These are phyloP conservation scores for Penicillium sp. DNA, from an alignment of 2,329 filamentous ascomycete genomes.

Conservation along the genomic window DNA sequence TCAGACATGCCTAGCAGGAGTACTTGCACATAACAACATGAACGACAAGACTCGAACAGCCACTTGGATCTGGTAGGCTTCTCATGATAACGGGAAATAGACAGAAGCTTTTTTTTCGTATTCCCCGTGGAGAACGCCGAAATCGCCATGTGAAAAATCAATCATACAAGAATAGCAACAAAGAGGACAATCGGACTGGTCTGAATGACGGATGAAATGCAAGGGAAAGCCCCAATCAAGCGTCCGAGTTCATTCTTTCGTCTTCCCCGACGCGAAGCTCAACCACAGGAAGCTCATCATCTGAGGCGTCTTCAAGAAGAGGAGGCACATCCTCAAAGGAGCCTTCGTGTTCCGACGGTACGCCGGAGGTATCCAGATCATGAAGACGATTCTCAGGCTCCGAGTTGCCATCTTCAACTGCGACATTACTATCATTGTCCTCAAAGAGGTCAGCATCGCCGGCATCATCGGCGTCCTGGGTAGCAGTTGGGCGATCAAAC, in stretches of 20 bases:
- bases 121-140: too few relatives aligned
- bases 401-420: slow-evolving; percentile 37
- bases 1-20: too few relatives aligned
- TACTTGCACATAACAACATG: too few relatives aligned
- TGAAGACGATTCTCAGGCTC: slow-evolving; percentile 35
- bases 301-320: slow-evolving; percentile 31
- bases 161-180: too few relatives aligned
- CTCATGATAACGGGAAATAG: too few relatives aligned
- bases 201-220: too few relatives aligned
- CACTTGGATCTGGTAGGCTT: too few relatives aligned
- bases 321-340: slow-evolving; percentile 34
- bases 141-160: too few relatives aligned
- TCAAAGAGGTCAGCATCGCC: slow-evolving; percentile 36
- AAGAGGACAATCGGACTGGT: too few relatives aligned
- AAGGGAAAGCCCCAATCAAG: too few relatives aligned
- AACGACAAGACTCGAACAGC: too few relatives aligned
- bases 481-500: slow-evolving; percentile 29
- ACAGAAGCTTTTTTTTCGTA: too few relatives aligned
- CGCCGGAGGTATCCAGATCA: slow-evolving; percentile 26
- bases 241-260: slow-evolving; percentile 24
- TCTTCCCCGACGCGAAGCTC: slow-evolving; percentile 42
- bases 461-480: slow-evolving; percentile 6
- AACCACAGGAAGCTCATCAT: slow-evolving; percentile 43
- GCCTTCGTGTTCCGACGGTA: slow-evolving; percentile 26
- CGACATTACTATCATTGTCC: slow-evolving; percentile 42